A percentile compares a stretch with the other conserved stretches of the same genome.
These are phyloP conservation scores for Glycyrrhiza uralensis DNA, from an alignment of 306 rosid species.

Conservation along the genomic window DNA sequence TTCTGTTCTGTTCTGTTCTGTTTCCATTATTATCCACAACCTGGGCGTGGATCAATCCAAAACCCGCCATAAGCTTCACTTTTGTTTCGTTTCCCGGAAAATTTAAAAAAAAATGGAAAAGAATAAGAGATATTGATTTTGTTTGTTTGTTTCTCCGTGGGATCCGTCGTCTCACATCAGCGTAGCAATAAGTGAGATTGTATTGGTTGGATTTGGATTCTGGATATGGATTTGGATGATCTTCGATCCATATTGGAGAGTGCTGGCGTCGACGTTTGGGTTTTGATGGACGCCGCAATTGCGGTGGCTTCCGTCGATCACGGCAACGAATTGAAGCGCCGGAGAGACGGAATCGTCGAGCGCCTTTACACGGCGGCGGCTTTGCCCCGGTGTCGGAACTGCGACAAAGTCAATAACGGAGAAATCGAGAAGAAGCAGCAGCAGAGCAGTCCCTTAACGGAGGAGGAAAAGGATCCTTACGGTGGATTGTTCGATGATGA, in stretches of 20 bases:
- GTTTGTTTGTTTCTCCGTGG: background rate
- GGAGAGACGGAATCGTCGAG: constrained; percentile 77
- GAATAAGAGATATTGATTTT: background rate
- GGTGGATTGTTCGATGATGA: constrained; percentile 75
- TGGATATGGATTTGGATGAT: constrained; percentile 66
- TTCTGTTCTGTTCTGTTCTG: background rate
- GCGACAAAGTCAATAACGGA: constrained; percentile 25
- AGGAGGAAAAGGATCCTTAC: constrained; percentile 54
- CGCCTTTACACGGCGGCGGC: constrained; percentile 50
- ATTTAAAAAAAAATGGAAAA: background rate
- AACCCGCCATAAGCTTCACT: background rate
- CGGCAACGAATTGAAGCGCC: constrained; percentile 50
- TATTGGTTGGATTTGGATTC: background rate
- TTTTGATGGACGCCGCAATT: constrained; percentile 69
- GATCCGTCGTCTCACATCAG: constrained; percentile 10
- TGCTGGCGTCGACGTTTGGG: constrained; percentile 70
- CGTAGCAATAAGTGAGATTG: background rate
- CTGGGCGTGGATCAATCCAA: background rate
- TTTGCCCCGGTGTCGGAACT: constrained; percentile 34
- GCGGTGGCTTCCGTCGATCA: constrained; percentile 61
- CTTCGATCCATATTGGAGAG: constrained; percentile 61
- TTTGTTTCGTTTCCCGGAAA: background rate
- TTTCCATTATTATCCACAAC: background rate
- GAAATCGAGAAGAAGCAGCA: background rate
- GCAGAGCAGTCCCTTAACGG: constrained; percentile 27